These are phyloP conservation scores for Lotus japonicus DNA, from an alignment of 306 rosid species.

Conservation along the genomic window DNA sequence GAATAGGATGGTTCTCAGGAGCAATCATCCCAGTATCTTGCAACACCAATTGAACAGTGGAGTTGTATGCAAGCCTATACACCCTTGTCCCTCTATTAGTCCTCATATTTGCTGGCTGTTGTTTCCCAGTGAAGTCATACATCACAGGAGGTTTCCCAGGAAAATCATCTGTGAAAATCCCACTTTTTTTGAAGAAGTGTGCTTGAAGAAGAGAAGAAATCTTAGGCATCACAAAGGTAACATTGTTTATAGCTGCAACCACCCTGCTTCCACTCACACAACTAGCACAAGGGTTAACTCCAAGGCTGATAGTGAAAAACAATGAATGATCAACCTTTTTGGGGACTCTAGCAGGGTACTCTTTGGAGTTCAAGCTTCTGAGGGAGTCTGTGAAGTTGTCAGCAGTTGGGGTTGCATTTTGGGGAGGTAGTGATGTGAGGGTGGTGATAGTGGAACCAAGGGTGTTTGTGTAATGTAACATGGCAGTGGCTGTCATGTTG, in stretches of 20 bases:
- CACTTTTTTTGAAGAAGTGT: constrained; percentile 68
- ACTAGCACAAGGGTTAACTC: constrained; percentile 55
- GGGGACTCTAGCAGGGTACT: constrained; percentile 72
- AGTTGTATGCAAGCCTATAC: constrained; percentile 65
- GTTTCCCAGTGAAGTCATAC: constrained; percentile 58
- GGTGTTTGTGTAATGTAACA: constrained; percentile 43
- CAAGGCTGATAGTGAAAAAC: constrained; percentile 74
- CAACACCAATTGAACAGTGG: constrained; percentile 67
- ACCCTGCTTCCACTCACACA: constrained; percentile 51
- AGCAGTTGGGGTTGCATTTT: constrained; percentile 51
- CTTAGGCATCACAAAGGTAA: constrained; percentile 72
- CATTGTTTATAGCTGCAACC: constrained; percentile 70
- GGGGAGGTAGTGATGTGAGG: constrained; percentile 54
- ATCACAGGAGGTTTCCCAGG: constrained; percentile 48
- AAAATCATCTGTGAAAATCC: constrained; percentile 74
- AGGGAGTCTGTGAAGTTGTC: constrained; percentile 43
- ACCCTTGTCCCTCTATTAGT: constrained; percentile 62
- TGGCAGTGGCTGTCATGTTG: constrained; percentile 61
- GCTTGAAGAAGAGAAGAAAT: constrained; percentile 64
- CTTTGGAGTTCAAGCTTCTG: constrained; percentile 55
- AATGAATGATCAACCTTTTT: constrained; percentile 57
- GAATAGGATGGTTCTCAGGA: constrained; percentile 83
- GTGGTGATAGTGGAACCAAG: constrained; percentile 37
- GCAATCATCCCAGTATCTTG: constrained; percentile 81
- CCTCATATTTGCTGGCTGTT: constrained; percentile 37